Evolutionary conservation across 495 filamentous ascomycete genomes (phyloP), one percentile per base, ranked within the genome.

Genomic region (Penicillium cataractarum): DNA sequence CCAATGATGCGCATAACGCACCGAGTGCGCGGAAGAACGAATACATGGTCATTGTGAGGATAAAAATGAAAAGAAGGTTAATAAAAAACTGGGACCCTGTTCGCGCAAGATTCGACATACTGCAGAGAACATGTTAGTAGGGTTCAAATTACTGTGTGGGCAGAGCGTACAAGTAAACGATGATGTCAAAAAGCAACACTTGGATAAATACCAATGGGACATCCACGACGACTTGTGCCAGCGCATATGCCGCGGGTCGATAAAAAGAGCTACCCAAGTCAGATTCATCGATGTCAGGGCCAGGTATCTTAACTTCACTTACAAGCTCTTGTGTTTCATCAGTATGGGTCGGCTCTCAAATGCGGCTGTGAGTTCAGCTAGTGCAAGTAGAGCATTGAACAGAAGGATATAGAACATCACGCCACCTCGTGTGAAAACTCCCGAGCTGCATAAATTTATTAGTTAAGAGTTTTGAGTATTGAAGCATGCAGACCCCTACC

Each of bases 61-160:
- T 74, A 56, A 80, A 81, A 21, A 79, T 73, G 58, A 92, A 83
- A 3, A 94, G 74, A 4, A 90, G 71, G 44, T 81, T 86, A 62
- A 93, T 96, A 73, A 97, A 96, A 76, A 96, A 97, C 57, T 93
- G 90, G 3, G 89, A 91, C 6, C 91, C 76, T 1, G 87, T 87
- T 27, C 86, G 77, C 29, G 83, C 76, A 13, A 97, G 84, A 27
- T 85, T 83, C 8, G 85, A 61, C 80, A 86, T 82, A 58, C 80
- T 84, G 69, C 8, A 1, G 48, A 9, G 21, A 39, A 22, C 33
- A 33, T 5, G 42, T 78, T 13, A 78, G 71, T 27, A 54, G 21
- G 6, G 21, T 7, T 10, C 7, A 52, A 54, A n/a, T 6, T 3
- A 35, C 13, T 2, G 0, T 15, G 21, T 1, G 6, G 13, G 13